Conservation (phyloP, 371 early-diverging fungal genomes). For the Apophysomyces elegans region DNA sequence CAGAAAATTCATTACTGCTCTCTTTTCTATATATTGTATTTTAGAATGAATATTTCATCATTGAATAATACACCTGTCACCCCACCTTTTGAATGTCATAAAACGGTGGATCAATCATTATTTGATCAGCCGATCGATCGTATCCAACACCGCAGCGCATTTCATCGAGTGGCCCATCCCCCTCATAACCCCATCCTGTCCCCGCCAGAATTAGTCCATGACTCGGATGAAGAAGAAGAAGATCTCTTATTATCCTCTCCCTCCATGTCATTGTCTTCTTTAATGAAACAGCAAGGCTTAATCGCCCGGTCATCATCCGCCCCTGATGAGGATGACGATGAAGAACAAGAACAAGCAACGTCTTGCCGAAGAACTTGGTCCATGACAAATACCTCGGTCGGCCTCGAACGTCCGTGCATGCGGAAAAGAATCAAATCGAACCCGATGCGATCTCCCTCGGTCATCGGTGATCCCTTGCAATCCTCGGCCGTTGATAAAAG, state of each 20-base stretch:
- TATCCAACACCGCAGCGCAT: conserved; percentile 21
- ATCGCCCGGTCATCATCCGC: not conserved
- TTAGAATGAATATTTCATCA: conserved; percentile 26
- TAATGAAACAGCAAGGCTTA: conserved; percentile 15
- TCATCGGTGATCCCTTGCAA: not conserved
- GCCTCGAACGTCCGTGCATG: conserved; percentile 5
- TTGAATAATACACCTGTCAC: conserved; percentile 29
- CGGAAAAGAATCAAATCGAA: not conserved
- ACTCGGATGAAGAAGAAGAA: conserved; percentile 27
- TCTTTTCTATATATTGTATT: not conserved
- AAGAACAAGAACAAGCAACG: not conserved
- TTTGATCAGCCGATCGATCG: conserved; percentile 15
- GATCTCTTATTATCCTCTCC: conserved; percentile 20
- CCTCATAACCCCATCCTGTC: conserved; percentile 21
- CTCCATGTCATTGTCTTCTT: conserved; percentile 21
- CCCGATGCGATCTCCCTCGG: conserved; percentile 13
- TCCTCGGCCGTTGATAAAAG: conserved; percentile 4
- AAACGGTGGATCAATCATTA: conserved; percentile 15
- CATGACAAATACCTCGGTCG: no score
- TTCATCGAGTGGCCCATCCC: conserved; percentile 29
- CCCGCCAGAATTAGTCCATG: conserved; percentile 41
- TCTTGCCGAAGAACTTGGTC: no score
- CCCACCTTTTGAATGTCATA: conserved; percentile 34
- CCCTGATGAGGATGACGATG: conserved; percentile 1
- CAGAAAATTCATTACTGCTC: not conserved